A percentile compares a stretch with the other conserved stretches of the same genome.
These are phyloP conservation scores for Marchantia polymorpha DNA, from an alignment of 225 moss, liverwort and hornwort genomes.

Conservation along the genomic window DNA sequence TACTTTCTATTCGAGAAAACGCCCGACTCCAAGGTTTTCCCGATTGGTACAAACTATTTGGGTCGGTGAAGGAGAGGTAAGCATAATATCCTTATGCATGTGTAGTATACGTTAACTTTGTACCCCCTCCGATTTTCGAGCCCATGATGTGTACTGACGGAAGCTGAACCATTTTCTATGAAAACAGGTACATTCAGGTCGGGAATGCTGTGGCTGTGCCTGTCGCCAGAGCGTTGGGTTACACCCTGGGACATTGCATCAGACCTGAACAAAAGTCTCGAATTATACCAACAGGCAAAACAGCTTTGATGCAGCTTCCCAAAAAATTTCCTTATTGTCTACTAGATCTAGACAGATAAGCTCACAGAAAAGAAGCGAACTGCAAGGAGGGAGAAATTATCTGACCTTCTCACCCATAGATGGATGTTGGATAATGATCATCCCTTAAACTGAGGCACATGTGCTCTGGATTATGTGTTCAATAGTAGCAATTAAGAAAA, in stretches of 20 bases:
- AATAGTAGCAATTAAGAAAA: too few relatives aligned
- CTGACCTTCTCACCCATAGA: too few relatives aligned
- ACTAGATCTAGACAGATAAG: constrained; percentile 1
- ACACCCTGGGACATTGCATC: constrained; percentile 45
- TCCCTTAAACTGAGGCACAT: too few relatives aligned
- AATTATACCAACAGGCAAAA: not conserved
- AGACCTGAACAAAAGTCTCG: not conserved
- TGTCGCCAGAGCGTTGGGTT: constrained; percentile 89
- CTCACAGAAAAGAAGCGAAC: too few relatives aligned
- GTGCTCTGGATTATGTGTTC: too few relatives aligned
- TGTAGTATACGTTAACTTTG: not conserved
- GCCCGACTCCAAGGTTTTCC: constrained; percentile 95
- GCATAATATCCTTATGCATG: not conserved
- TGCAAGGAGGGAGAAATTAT: too few relatives aligned
- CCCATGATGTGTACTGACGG: not conserved
- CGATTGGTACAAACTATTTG: constrained; percentile 85
- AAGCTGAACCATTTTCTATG: not conserved
- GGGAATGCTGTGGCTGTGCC: constrained; percentile 98
- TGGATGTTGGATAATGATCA: too few relatives aligned
- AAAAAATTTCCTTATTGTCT: constrained; percentile 30
- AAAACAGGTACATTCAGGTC: constrained; percentile 83
- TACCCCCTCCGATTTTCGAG: not conserved
- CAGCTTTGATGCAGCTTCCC: constrained; percentile 36
- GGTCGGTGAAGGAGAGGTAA: constrained; percentile 81
- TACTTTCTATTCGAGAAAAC: constrained; percentile 85